Evolutionary conservation across 2,329 filamentous ascomycete genomes (phyloP).

Genomic region (Pyricularia grisea): DNA sequence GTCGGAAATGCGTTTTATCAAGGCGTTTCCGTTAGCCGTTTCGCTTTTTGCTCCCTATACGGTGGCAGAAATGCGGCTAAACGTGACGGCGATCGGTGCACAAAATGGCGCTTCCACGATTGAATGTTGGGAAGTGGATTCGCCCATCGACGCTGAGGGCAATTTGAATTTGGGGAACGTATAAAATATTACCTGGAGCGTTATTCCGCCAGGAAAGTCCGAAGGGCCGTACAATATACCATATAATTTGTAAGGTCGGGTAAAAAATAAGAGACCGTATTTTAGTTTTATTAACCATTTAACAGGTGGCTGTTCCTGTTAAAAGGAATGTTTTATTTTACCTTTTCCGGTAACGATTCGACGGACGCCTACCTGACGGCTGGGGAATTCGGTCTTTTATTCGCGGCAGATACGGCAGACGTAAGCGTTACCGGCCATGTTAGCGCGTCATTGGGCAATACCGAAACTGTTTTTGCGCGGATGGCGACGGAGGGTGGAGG

Average conservation of each 20-base stretch:
- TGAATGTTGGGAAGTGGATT: constrained; percentile 31
- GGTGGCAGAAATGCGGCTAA: constrained; percentile 10
- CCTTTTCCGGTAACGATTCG: neutral
- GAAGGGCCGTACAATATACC: neutral
- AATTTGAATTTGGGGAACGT: neutral
- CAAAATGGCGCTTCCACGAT: constrained; percentile 27
- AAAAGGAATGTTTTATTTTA: neutral
- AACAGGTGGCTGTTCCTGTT: neutral
- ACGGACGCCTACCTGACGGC: neutral
- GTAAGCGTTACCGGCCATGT: neutral
- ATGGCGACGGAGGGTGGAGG: neutral
- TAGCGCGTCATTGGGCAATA: neutral
- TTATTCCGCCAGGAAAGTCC: neutral
- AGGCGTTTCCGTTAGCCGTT: neutral
- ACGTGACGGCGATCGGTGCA: constrained; percentile 29
- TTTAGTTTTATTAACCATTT: neutral
- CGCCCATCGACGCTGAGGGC: neutral
- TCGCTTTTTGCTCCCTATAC: neutral
- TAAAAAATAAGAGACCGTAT: neutral
- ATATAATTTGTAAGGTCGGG: neutral
- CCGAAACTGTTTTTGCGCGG: neutral
- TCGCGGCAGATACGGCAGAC: neutral
- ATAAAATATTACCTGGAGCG: neutral
- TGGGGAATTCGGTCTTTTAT: neutral
- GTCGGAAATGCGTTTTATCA: neutral